Percentiles rank a stretch among this genome's conserved stretches.
These are phyloP conservation scores for Hondaea fermentalgiana DNA, from an alignment of 108 stramenopile species.

Conservation along the genomic window DNA sequence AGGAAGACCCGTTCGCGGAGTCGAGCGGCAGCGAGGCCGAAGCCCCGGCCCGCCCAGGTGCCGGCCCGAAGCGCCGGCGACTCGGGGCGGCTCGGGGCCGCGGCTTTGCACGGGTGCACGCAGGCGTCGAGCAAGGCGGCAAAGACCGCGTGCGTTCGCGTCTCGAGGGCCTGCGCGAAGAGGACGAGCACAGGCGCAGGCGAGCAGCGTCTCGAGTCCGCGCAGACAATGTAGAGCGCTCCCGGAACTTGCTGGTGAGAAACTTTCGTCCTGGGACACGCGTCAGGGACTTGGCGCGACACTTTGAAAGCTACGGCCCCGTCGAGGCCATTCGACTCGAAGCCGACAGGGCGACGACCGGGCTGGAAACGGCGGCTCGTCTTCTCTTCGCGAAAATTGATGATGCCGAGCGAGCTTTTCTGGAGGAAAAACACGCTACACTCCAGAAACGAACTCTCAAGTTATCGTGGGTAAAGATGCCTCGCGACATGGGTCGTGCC, in stretches of 20 bases:
- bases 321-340: neutral
- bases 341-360: neutral
- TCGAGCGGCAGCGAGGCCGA: neutral
- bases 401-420: neutral
- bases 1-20: neutral
- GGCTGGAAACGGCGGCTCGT: neutral
- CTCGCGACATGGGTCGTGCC: neutral
- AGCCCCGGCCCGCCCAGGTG: neutral
- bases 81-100: neutral
- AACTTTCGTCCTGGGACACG: neutral
- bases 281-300: neutral
- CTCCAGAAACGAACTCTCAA: neutral
- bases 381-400: neutral
- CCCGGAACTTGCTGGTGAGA: neutral
- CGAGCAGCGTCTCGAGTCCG: neutral
- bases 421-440: neutral
- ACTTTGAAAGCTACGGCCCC: neutral
- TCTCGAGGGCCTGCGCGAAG: neutral
- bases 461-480: neutral
- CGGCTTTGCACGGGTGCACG: neutral
- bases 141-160: neutral
- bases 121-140: neutral
- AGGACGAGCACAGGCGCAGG: neutral
- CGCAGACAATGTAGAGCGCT: neutral
- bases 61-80: neutral